Evolutionary conservation across 495 filamentous ascomycete genomes (phyloP).

Genomic region (Tuber umbilicatum): DNA sequence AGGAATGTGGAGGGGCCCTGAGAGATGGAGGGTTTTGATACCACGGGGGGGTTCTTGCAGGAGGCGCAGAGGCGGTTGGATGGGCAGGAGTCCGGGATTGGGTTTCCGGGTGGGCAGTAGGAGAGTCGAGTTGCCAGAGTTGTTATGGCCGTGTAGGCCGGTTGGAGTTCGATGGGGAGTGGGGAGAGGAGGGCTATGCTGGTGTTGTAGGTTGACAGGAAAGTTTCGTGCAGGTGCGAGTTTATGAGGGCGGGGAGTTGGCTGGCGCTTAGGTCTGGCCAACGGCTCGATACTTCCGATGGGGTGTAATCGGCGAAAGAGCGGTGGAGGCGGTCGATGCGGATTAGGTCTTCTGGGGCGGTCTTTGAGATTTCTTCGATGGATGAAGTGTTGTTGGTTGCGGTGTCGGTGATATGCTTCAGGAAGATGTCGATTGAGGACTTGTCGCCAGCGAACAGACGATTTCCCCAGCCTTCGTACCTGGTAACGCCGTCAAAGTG

Average conservation of each 20-base stretch:
- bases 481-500: conserved; percentile 65
- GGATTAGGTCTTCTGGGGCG: conserved; percentile 52
- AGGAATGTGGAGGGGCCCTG: conserved; percentile 64
- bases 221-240: conserved; percentile 76
- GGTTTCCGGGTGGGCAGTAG: conserved; percentile 59
- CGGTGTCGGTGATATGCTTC: conserved; percentile 23
- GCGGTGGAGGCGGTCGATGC: conserved; percentile 55
- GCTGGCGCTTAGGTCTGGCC: conserved; percentile 56
- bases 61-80: conserved; percentile 73
- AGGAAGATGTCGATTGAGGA: conserved; percentile 32
- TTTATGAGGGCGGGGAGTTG: conserved; percentile 73
- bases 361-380: conserved; percentile 59
- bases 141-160: conserved; percentile 61
- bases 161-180: conserved; percentile 61
- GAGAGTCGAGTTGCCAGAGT: conserved; percentile 65
- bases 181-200: conserved; percentile 79
- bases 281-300: conserved; percentile 54
- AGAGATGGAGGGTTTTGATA: conserved; percentile 53
- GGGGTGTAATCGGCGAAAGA: conserved; percentile 74
- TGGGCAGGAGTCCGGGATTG: conserved; percentile 72
- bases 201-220: conserved; percentile 46
- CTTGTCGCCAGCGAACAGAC: conserved; percentile 68
- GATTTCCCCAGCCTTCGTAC: conserved; percentile 65
- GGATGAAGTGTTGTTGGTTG: conserved; percentile 53
- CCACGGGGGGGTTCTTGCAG: conserved; percentile 58